Evolutionary conservation across 768 basidiomycete species (phyloP).

Genomic region (Amanita jacksonii): DNA sequence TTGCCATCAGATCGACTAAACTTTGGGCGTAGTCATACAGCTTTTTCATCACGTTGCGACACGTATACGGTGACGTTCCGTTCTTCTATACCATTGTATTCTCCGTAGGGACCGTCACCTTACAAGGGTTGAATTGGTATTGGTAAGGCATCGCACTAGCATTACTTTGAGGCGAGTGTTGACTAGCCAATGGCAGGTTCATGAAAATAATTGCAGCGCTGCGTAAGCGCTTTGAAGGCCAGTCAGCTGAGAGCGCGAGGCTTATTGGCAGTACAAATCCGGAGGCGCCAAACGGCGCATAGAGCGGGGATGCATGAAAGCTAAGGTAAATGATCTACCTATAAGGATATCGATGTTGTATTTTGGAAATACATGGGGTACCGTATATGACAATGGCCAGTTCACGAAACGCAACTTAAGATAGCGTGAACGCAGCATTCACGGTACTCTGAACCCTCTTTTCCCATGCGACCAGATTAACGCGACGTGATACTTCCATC

Average conservation of each 20-base stretch:
- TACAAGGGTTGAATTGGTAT: conserved; percentile 70
- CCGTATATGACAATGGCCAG: neutral
- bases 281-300: neutral
- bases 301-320: neutral
- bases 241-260: conserved; percentile 14
- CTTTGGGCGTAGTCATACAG: conserved; percentile 42
- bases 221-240: conserved; percentile 44
- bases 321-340: neutral
- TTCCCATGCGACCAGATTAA: conserved; percentile 80
- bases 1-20: neutral
- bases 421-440: conserved; percentile 34
- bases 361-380: neutral
- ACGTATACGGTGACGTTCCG: conserved; percentile 46
- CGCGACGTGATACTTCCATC: conserved; percentile 57
- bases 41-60: conserved; percentile 52
- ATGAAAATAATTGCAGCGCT: conserved; percentile 62
- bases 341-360: neutral
- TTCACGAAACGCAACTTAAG: no score
- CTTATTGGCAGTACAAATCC: conserved; percentile 9
- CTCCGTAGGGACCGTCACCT: conserved; percentile 47
- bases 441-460: conserved; percentile 53
- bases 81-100: conserved; percentile 40
- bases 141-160: conserved; percentile 47
- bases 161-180: neutral
- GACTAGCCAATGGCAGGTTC: conserved; percentile 39